Evolutionary conservation across 2,329 filamentous ascomycete species (phyloP), one percentile per base, ranked within the genome.

Genomic region (Tolypocladium paradoxum): DNA sequence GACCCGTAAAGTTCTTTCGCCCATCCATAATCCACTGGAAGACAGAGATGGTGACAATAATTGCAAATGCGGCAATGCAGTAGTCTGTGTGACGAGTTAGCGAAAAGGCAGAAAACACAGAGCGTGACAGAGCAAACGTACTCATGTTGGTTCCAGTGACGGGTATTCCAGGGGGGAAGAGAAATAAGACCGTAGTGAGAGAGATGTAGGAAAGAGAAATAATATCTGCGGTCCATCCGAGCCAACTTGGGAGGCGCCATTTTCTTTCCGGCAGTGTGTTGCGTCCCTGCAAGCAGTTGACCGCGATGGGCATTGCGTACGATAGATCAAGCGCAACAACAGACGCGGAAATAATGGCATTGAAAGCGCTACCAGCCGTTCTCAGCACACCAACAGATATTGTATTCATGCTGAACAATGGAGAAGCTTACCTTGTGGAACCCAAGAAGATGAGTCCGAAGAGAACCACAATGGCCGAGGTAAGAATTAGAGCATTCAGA

Each of bases 401-500:
- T 29, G 14, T 7, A 29, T 1, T 12, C 24, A 16, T n/a, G 16
- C 31, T 29, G 8, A 34, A 34, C 7, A n/a, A 55, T 31, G 45
- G 3, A 34, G 6, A 7, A 6, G 9, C 14, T 24, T 38, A 60
- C 58, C 58, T 60, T 11, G 69, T 73, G 2, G 83, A 87, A 0
- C 84, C 85, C 3, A 90, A 74, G 65, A 87, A 86, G 56, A 89
- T 83, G 54, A 80, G 76, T 0, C 85, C 85, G 53, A 89, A 86
- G 14, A 88, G 72, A 53, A 87, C 75, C 2, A 87, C 81, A 47
- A 85, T 74, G 4, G 68, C 69, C 0, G 79, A 74, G 2, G 81
- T 83, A 50, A 87, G 73, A 14, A 81, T 71, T 1, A 89, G 70
- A 0, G 84, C 77, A 60, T 88, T 87, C 16, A 90, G 67, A 0